Conservation (phyloP, 177 flowering plant species). For the Vitis hybrid region DNA sequence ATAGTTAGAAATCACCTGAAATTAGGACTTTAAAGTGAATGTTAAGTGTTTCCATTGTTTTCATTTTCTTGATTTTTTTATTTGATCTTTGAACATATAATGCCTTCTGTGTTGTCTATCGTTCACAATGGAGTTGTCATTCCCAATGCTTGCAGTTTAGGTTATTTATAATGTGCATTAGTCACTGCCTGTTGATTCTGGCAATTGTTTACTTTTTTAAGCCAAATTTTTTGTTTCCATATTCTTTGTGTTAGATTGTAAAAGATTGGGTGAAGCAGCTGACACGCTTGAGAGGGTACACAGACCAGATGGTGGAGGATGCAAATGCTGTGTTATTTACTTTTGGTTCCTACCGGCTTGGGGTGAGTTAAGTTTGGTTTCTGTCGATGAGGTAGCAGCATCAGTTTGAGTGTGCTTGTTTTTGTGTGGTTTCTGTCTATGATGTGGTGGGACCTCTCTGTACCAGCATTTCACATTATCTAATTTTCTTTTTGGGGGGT, state of each 20-base stretch:
- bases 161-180: too few relatives aligned
- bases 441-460: too few relatives aligned
- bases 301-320: slow-evolving; percentile 82
- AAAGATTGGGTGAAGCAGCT: slow-evolving; percentile 81
- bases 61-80: too few relatives aligned
- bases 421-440: background rate
- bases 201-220: background rate
- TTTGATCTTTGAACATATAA: too few relatives aligned
- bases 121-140: too few relatives aligned
- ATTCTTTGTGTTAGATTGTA: slow-evolving; percentile 44
- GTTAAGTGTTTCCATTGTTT: too few relatives aligned
- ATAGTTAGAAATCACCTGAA: too few relatives aligned
- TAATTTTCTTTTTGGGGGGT: too few relatives aligned
- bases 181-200: too few relatives aligned
- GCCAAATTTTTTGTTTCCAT: background rate
- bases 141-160: too few relatives aligned
- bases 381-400: background rate
- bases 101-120: too few relatives aligned
- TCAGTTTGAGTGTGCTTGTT: background rate
- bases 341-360: slow-evolving; percentile 81
- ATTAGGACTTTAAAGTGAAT: too few relatives aligned
- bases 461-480: background rate
- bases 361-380: slow-evolving; percentile 39
- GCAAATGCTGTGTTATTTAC: slow-evolving; percentile 80
- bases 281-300: slow-evolving; percentile 71